Base-by-base conservation (phyloP, 306 rosid genomes). In the Coriaria nepalensis region DNA sequence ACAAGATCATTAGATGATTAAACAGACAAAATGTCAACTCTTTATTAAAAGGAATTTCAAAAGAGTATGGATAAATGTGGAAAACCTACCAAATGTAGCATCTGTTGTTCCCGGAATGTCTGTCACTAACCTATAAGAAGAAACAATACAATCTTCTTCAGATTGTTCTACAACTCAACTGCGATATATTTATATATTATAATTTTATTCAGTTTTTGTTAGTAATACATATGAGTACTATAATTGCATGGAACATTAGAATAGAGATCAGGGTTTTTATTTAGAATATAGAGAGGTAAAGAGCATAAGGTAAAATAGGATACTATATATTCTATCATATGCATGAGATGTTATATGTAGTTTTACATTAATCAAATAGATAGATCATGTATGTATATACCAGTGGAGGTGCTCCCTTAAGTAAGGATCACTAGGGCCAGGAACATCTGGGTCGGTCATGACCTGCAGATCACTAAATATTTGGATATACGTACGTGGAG, bases 41-140 rank as follows among this genome's bases (percentile, higher is more conserved):
- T 20, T 20, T 1, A 20, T 20, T 3, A 20, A 20, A 20, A 20
- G 29, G 29, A 20, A 20, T 1, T 20, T 20, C 29, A 20, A 20
- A 20, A 20, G 29, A 20, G 29, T 20, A 2, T 50, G 20, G 6
- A 10, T 32, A 9, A 9, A 2, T 2, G 13, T 7, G 20, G 29
- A 35, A 42, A 11, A 67, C 67, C 53, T 74, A 88, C 97, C 97
- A 74, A 84, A 88, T 59, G 90, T 68, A 65, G 78, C 86, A 55
- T 84, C 93, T 50, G 97, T 88, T 12, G 97, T 81, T 40, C 97
- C 97, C 32, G 97, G 97, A 57, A 88, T 88, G 69, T 88, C 97
- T 20, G 95, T 74, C 69, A 88, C 95, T 15, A 81, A 56, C 97
- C 97, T 88, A 80, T 6, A 57, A 20, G 2, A 20, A 20, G 29